Percentiles rank a stretch among this genome's conserved stretches.
These are phyloP conservation scores for Malassezia japonica DNA, from an alignment of 1,284 basidiomycete species.

Conservation along the genomic window DNA sequence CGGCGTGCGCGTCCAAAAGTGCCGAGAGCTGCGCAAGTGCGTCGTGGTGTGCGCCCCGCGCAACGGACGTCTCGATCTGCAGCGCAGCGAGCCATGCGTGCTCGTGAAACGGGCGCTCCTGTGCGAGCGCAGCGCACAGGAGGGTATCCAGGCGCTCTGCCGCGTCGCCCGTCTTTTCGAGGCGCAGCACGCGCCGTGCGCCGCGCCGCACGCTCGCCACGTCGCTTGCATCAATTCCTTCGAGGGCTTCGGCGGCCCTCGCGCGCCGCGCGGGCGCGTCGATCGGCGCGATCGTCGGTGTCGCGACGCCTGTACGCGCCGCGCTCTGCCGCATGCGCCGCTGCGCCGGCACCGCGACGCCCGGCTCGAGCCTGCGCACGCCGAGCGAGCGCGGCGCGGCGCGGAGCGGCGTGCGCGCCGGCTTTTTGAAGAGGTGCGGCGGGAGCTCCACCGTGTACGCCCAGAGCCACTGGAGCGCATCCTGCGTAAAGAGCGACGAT, in stretches of 20 bases:
- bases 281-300: no score
- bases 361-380: no score
- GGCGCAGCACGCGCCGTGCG: neutral
- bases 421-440: neutral
- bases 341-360: no score
- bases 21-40: constrained; percentile 1
- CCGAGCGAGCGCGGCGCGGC: neutral
- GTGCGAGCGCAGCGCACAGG: neutral
- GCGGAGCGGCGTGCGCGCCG: neutral
- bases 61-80: neutral
- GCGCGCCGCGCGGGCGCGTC: no score
- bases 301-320: no score
- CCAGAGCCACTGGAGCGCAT: constrained; percentile 16
- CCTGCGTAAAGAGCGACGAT: constrained; percentile 5
- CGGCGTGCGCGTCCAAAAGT: neutral
- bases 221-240: no score
- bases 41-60: neutral
- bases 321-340: no score
- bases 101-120: no score
- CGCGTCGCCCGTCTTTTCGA: neutral
- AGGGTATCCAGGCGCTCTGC: neutral
- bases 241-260: no score
- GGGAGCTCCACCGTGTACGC: constrained; percentile 12
- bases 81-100: neutral
- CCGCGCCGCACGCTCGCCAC: no score